Conservation (phyloP, 2,329 filamentous ascomycete species). For the Cephalotrichum gorgonifer region DNA sequence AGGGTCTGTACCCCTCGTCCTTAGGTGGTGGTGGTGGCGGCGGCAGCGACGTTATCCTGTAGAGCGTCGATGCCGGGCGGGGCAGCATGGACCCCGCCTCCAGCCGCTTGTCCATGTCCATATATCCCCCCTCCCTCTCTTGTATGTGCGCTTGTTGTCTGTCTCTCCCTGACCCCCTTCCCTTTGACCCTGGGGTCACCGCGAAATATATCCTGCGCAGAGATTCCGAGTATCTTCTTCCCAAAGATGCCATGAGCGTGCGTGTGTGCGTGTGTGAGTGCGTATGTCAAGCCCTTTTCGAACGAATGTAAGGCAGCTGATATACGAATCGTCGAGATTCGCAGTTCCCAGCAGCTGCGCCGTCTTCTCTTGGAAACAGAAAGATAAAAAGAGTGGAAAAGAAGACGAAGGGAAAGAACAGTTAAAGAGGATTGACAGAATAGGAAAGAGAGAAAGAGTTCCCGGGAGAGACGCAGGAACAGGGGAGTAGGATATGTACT, state of each 20-base stretch:
- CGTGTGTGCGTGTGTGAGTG: not conserved
- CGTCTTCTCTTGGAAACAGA: not conserved
- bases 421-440: not conserved
- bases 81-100: not conserved
- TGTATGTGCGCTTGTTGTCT: too few species aligned
- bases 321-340: not conserved
- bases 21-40: slow-evolving; percentile 5
- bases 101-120: not conserved
- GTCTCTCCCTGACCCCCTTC: too few species aligned
- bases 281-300: too few species aligned
- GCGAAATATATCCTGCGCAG: too few species aligned
- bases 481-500: not conserved
- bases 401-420: not conserved
- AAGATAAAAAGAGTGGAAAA: not conserved
- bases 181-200: too few species aligned
- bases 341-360: not conserved
- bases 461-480: not conserved
- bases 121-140: not conserved
- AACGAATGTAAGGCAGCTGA: not conserved
- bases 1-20: slow-evolving; percentile 3
- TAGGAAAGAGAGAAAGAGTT: not conserved
- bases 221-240: not conserved
- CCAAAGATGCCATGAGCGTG: not conserved
- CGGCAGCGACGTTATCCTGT: not conserved
- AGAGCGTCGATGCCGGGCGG: not conserved